phyloP scores from a whole-genome alignment of 495 filamentous ascomycete species.

The Amorphotheca resinae region DNA sequence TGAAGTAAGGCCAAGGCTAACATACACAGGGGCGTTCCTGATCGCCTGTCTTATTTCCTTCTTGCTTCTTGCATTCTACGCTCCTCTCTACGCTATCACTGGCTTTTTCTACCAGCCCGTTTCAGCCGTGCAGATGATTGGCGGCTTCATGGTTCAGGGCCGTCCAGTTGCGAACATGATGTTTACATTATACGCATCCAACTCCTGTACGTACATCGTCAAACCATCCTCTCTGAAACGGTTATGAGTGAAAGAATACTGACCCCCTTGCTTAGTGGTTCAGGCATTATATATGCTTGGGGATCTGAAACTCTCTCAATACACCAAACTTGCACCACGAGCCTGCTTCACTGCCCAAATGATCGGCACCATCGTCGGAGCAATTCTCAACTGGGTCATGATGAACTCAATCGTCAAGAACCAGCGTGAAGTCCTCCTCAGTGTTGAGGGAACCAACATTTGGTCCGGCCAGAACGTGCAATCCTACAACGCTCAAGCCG shows the following conservation, averaged over 20 bases:
- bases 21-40: slow-evolving; percentile 31
- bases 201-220: slow-evolving; percentile 25
- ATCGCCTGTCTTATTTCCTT: slow-evolving; percentile 30
- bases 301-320: slow-evolving; percentile 30
- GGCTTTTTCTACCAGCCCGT: slow-evolving; percentile 26
- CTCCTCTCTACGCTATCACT: slow-evolving; percentile 27
- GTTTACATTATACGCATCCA: slow-evolving; percentile 26
- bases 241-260: no score
- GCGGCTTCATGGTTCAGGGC: slow-evolving; percentile 30
- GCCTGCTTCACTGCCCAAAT: slow-evolving; percentile 34
- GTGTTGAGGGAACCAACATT: slow-evolving; percentile 29
- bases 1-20: not conserved
- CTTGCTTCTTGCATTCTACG: slow-evolving; percentile 25
- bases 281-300: slow-evolving; percentile 25
- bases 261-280: slow-evolving; percentile 9
- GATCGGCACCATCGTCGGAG: slow-evolving; percentile 32
- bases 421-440: slow-evolving; percentile 26
- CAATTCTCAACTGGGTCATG: slow-evolving; percentile 34
- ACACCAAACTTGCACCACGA: slow-evolving; percentile 25
- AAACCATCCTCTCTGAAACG: no score
- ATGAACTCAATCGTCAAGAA: slow-evolving; percentile 29
- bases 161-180: slow-evolving; percentile 35
- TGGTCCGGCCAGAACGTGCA: slow-evolving; percentile 40
- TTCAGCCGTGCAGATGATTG: slow-evolving; percentile 27
- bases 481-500: slow-evolving; percentile 25